phyloP scores from a whole-genome alignment of 148 eudicot species.

The Fagopyrum esculentum region DNA sequence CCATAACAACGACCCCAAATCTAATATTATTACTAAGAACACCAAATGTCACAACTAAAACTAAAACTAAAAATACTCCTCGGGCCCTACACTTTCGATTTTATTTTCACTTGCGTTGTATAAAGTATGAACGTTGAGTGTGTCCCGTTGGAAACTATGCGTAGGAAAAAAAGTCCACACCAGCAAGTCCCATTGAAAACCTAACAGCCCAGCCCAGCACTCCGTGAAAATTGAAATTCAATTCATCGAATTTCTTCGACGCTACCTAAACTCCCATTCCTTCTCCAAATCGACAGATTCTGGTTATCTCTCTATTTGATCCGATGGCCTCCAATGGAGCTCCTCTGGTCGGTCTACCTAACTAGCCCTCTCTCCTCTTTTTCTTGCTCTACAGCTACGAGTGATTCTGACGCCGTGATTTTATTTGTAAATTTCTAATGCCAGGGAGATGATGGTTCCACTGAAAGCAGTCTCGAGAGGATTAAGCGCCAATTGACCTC shows the following conservation, averaged over 20 bases:
- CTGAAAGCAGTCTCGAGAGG: slow-evolving; percentile 69
- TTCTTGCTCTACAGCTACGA: not conserved
- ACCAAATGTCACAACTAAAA: too few species aligned
- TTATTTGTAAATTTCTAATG: slow-evolving; percentile 9
- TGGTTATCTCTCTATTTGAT: not conserved
- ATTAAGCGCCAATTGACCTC: slow-evolving; percentile 90
- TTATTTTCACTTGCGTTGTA: too few species aligned
- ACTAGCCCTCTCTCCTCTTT: slow-evolving; percentile 12
- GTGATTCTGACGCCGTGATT: slow-evolving; percentile 1
- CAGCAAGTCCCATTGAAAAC: not conserved
- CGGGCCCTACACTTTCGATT: too few species aligned
- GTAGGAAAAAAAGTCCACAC: not conserved
- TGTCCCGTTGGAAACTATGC: not conserved
- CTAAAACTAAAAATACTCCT: too few species aligned
- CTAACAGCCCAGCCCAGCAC: not conserved
- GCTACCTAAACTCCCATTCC: not conserved
- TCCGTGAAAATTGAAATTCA: not conserved
- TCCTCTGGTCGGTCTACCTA: slow-evolving; percentile 24
- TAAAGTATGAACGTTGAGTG: too few species aligned
- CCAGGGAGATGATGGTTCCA: slow-evolving; percentile 53
- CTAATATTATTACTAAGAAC: too few species aligned
- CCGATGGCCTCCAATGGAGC: slow-evolving; percentile 57
- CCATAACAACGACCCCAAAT: too few species aligned
- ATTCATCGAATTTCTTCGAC: slow-evolving; percentile 1
- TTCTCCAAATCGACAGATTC: slow-evolving; percentile 2